phyloP scores from a whole-genome alignment of 805 yeast species.

The Torulaspora indica region DNA sequence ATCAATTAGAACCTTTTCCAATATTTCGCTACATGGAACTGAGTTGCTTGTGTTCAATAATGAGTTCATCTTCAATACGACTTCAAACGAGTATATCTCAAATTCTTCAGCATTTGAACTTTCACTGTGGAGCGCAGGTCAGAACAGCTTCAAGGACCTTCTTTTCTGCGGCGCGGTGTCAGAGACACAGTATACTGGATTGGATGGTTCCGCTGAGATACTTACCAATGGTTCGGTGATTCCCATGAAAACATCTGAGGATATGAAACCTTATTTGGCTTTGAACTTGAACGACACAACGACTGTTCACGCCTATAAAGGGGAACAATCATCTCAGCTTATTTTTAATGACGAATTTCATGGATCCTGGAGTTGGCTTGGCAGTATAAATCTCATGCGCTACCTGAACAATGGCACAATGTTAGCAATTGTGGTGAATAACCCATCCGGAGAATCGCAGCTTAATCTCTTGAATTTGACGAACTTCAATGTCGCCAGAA shows the following conservation, averaged over 20 bases:
- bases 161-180: conserved; percentile 34
- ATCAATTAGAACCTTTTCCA: conserved; percentile 12
- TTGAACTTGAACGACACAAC: conserved; percentile 44
- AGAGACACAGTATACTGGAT: conserved; percentile 14
- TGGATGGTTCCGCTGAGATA: conserved; percentile 21
- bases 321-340: conserved; percentile 15
- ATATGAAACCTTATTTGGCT: conserved; percentile 33
- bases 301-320: conserved; percentile 52
- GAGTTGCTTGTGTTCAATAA: conserved; percentile 29
- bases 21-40: conserved; percentile 19
- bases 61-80: conserved; percentile 31
- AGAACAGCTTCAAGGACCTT: conserved; percentile 33
- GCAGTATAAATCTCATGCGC: conserved; percentile 23
- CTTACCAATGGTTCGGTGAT: conserved; percentile 16
- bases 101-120: conserved; percentile 27
- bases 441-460: conserved; percentile 9
- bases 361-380: conserved; percentile 19
- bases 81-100: conserved; percentile 16
- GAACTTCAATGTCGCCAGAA: conserved; percentile 43
- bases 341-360: conserved; percentile 8
- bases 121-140: conserved; percentile 27
- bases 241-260: neutral
- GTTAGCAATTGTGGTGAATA: conserved; percentile 22
- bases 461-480: conserved; percentile 37
- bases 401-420: conserved; percentile 27